phyloP scores from a whole-genome alignment of 768 basidiomycete genomes.

The Sporobolomyces pararoseus region DNA sequence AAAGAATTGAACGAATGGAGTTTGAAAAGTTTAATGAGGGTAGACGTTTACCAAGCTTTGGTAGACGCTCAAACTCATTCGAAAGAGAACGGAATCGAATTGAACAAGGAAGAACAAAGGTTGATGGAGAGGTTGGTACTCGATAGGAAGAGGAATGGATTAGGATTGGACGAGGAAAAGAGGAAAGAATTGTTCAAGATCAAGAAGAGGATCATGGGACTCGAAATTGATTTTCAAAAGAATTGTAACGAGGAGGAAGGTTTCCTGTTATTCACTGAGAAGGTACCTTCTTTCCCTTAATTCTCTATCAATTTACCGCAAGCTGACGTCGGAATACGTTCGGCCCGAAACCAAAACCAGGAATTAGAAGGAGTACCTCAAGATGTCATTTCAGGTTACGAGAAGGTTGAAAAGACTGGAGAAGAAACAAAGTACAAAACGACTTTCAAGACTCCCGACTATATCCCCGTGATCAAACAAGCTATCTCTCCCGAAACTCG shows the following conservation, averaged over 20 bases:
- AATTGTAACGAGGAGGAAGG: conserved; percentile 87
- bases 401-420: conserved; percentile 57
- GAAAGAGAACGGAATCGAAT: conserved; percentile 58
- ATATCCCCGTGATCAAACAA: conserved; percentile 69
- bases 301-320: neutral
- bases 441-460: conserved; percentile 77
- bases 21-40: conserved; percentile 54
- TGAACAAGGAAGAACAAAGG: conserved; percentile 66
- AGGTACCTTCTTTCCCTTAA: conserved; percentile 12
- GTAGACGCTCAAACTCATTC: conserved; percentile 70
- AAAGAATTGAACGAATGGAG: conserved; percentile 57
- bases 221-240: conserved; percentile 78
- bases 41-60: conserved; percentile 68
- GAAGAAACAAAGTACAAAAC: conserved; percentile 56
- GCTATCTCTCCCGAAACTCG: conserved; percentile 69
- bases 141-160: conserved; percentile 74
- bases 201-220: conserved; percentile 72
- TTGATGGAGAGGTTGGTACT: conserved; percentile 77
- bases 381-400: conserved; percentile 74
- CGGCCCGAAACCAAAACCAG: no score
- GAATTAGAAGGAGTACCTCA: conserved; percentile 75
- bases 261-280: conserved; percentile 44
- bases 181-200: conserved; percentile 58
- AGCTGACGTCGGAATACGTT: no score
- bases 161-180: conserved; percentile 66